Percentiles rank a stretch among this genome's conserved stretches.
phyloP scores from a whole-genome alignment of 2,329 filamentous ascomycete genomes.

The Paraphaeosphaeria minitans region DNA sequence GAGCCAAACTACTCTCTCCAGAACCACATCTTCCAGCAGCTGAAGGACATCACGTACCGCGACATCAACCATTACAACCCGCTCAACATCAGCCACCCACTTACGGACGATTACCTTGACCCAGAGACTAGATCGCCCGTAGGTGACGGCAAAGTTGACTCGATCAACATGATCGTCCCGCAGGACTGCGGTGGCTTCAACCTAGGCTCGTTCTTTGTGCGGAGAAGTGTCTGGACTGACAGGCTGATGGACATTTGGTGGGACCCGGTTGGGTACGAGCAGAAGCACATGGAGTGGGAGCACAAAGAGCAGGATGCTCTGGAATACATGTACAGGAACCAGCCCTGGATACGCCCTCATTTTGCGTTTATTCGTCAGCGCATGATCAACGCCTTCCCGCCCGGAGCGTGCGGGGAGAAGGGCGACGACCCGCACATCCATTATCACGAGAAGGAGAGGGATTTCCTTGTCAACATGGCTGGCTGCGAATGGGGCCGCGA shows the following conservation, averaged over 20 bases:
- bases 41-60: slow-evolving; percentile 78
- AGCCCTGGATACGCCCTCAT: slow-evolving; percentile 90
- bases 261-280: slow-evolving; percentile 97
- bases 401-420: slow-evolving; percentile 82
- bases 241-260: slow-evolving; percentile 95
- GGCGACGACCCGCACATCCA: slow-evolving; percentile 78
- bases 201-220: slow-evolving; percentile 91
- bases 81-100: slow-evolving; percentile 87
- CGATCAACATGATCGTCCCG: slow-evolving; percentile 84
- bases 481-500: slow-evolving; percentile 96
- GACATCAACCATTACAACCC: slow-evolving; percentile 98
- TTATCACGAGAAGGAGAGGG: slow-evolving; percentile 81
- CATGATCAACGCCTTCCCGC: slow-evolving; percentile 92
- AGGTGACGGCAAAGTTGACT: slow-evolving; percentile 77
- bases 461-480: slow-evolving; percentile 98
- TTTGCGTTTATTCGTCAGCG: slow-evolving; percentile 89
- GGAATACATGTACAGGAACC: slow-evolving; percentile 86
- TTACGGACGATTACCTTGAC: slow-evolving; percentile 76
- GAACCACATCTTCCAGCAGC: slow-evolving; percentile 82
- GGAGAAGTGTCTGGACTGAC: slow-evolving; percentile 86
- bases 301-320: slow-evolving; percentile 98
- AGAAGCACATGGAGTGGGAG: slow-evolving; percentile 98
- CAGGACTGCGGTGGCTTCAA: slow-evolving; percentile 98
- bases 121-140: slow-evolving; percentile 70
- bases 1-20: slow-evolving; percentile 91